A percentile compares a stretch with the other conserved stretches of the same genome.
Conservation (phyloP, 2,329 filamentous ascomycete genomes). For the Hansfordia pulvinata region DNA sequence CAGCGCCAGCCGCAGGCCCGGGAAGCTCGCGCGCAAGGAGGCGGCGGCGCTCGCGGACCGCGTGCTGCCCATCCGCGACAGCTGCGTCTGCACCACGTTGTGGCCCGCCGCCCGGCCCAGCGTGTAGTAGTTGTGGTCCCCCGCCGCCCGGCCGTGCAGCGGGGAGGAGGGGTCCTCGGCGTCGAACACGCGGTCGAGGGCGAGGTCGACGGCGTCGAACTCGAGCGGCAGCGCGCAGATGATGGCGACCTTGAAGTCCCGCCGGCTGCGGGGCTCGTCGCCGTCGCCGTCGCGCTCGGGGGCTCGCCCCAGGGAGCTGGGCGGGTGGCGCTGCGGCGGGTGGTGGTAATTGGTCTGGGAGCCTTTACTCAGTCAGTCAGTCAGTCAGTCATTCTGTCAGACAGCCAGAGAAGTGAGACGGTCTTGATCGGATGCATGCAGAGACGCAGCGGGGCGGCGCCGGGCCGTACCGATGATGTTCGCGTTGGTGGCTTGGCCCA, state of each 20-base stretch:
- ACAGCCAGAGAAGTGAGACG: too few relatives aligned
- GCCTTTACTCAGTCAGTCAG: too few relatives aligned
- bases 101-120: slow-evolving; percentile 6
- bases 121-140: slow-evolving; percentile 7
- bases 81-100: slow-evolving; percentile 5
- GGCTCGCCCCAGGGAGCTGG: too few relatives aligned
- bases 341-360: too few relatives aligned
- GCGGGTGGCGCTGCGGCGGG: too few relatives aligned
- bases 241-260: slow-evolving; percentile 1
- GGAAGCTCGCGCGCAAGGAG: slow-evolving; percentile 3
- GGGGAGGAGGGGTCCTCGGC: neutral
- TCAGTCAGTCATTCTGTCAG: too few relatives aligned
- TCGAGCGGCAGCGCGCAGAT: slow-evolving; percentile 1
- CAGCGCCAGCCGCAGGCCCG: slow-evolving; percentile 7
- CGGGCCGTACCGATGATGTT: too few relatives aligned
- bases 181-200: neutral
- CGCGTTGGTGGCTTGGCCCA: too few relatives aligned
- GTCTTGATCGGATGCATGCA: too few relatives aligned
- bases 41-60: slow-evolving; percentile 2
- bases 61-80: slow-evolving; percentile 2
- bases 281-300: too few relatives aligned
- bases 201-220: slow-evolving; percentile 1
- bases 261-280: too few relatives aligned
- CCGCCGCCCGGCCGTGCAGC: neutral
- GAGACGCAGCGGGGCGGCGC: too few relatives aligned